Percentiles rank a stretch among this genome's conserved stretches.
These are phyloP conservation scores for Rachicladosporium sp. DNA, from an alignment of 2,329 filamentous ascomycete genomes.

Conservation along the genomic window DNA sequence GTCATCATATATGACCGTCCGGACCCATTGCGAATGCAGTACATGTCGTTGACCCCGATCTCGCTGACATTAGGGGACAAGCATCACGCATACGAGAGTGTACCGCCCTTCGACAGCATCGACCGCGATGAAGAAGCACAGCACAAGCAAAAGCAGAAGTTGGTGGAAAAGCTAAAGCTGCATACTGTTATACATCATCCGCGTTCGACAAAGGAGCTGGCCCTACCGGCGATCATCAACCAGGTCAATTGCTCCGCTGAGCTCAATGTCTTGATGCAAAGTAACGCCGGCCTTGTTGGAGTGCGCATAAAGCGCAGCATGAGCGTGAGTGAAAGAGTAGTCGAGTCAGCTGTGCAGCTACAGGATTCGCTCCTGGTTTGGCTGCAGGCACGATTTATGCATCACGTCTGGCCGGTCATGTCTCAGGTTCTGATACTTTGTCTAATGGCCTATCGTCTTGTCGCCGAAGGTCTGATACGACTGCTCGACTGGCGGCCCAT, in stretches of 20 bases:
- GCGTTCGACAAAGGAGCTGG: constrained; percentile 70
- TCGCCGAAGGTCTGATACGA: constrained; percentile 65
- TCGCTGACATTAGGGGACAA: constrained; percentile 75
- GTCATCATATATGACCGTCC: constrained; percentile 83
- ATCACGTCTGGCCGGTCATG: constrained; percentile 68
- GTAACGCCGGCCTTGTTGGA: constrained; percentile 76
- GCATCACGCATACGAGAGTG: constrained; percentile 26
- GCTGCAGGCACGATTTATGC: constrained; percentile 57
- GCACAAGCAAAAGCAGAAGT: constrained; percentile 48
- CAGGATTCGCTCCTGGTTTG: constrained; percentile 61
- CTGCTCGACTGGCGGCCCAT: constrained; percentile 75
- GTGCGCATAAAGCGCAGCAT: constrained; percentile 69
- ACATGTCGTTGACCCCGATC: constrained; percentile 83
- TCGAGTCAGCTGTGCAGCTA: constrained; percentile 80
- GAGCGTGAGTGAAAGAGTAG: constrained; percentile 87
- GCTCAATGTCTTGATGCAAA: constrained; percentile 71
- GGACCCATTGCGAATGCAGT: constrained; percentile 81
- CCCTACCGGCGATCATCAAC: constrained; percentile 69
- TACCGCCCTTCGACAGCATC: constrained; percentile 39
- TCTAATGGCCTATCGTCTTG: constrained; percentile 66
- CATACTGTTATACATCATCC: constrained; percentile 72
- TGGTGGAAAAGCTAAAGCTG: constrained; percentile 76
- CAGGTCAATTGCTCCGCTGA: constrained; percentile 96
- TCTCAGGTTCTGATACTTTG: constrained; percentile 60
- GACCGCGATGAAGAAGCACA: constrained; percentile 61